Evolutionary conservation across 139 green algal species (phyloP).

Genomic region (Auxenochlorella pyrenoidosa): DNA sequence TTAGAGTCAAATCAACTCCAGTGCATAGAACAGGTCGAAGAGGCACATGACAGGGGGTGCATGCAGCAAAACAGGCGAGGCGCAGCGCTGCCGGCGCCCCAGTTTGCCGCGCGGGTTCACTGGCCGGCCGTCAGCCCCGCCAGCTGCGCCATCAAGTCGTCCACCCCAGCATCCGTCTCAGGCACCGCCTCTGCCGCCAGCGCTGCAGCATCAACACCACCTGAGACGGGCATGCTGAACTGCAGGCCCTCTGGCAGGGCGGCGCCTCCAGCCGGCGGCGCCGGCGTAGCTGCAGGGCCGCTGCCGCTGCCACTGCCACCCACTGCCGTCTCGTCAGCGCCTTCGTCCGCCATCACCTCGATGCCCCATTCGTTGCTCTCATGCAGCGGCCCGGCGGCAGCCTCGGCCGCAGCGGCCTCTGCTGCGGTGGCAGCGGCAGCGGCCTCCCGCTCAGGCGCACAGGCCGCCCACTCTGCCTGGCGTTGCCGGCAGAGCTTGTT

Average conservation of each 20-base stretch:
- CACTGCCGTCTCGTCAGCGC: background rate
- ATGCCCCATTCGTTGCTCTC: constrained; percentile 95
- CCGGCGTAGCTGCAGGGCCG: background rate
- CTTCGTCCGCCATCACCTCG: constrained; percentile 50
- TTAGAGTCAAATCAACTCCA: no score
- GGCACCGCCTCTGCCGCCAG: constrained; percentile 62
- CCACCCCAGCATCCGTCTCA: constrained; percentile 54
- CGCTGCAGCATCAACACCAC: constrained; percentile 50
- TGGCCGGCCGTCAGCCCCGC: constrained; percentile 40
- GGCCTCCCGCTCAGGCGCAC: constrained; percentile 37
- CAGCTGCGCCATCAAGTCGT: constrained; percentile 85
- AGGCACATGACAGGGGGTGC: background rate
- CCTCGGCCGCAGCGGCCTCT: constrained; percentile 43
- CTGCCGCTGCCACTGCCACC: background rate
- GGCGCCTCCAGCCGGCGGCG: background rate
- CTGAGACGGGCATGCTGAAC: constrained; percentile 60
- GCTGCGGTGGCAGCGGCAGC: constrained; percentile 53
- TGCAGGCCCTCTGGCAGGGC: constrained; percentile 66
- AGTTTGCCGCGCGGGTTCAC: background rate
- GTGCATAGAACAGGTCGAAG: no score
- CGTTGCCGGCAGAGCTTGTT: constrained; percentile 78
- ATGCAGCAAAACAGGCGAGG: background rate
- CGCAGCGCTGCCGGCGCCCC: background rate
- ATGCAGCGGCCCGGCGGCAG: constrained; percentile 69
- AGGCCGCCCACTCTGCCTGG: constrained; percentile 64